Evolutionary conservation across 2,329 filamentous ascomycete species (phyloP), one percentile per base, ranked within the genome.

Genomic region (Aspergillus arachidicola): DNA sequence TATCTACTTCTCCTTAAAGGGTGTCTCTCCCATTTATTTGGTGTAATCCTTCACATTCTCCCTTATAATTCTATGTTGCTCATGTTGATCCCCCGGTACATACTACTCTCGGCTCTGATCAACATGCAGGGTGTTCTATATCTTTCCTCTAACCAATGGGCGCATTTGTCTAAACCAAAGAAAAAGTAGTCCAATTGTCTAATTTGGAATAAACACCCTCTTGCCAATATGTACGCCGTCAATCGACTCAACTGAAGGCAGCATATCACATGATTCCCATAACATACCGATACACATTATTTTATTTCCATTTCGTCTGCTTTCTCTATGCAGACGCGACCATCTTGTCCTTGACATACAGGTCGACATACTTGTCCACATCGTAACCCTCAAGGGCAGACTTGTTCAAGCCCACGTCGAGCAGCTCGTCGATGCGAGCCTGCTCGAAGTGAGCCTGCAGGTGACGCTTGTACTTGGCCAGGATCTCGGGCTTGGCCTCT

Each of bases 401-500:
- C 64, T 84, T 81, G 78, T 97, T 88, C 79, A 90, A 87, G 71
- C 91, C 91, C 58, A 98, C 83, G 69, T 92, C 86, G 58, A 97
- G 86, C 60, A 99, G 85, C 82, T 95, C 85, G 82, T 94, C 87
- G 58, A 97, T 92, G 75, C 89, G 89, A 56, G 85, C 84, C 76
- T 91, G 85, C 65, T 87, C 83, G 80, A 91, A 96, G 83, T 97
- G 94, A 59, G 91, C 91, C 72, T 86, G 87, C 58, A 98, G 83
- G 81, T 99, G 95, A 78, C 92, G 89, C 89, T 94, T 91, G 85
- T 93, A 99, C 86, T 99, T 99, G 79, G 88, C 89, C 72, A 98
- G 83, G 72, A 99, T 97, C 81, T 96, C 92, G 63, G 95, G 95
- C 87, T 98, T 98, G 72, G 95, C 95, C 86, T 99, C 95, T 73